Evolutionary conservation across 2,329 filamentous ascomycete species (phyloP).

Genomic region (Pestalotiopsis sp.): DNA sequence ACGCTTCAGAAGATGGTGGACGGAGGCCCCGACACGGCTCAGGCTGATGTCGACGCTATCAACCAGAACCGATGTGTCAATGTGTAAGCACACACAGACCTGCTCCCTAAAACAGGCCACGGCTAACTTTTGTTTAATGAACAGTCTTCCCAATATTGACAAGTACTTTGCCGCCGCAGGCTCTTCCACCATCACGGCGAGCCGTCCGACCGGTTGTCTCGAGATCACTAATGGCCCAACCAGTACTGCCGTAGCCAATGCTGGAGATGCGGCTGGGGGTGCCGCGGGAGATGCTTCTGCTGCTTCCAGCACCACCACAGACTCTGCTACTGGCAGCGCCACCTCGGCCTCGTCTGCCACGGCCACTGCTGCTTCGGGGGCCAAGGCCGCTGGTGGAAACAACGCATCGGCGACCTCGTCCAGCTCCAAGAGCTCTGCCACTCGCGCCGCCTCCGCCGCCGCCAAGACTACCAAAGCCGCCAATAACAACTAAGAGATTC

Average conservation of each 20-base stretch:
- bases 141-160: constrained; percentile 23
- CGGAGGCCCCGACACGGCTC: constrained; percentile 22
- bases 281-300: background rate
- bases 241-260: background rate
- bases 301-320: background rate
- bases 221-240: constrained; percentile 15
- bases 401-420: background rate
- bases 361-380: background rate
- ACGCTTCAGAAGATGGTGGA: constrained; percentile 23
- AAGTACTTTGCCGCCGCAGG: constrained; percentile 25
- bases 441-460: background rate
- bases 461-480: constrained; percentile 4
- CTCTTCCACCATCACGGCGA: constrained; percentile 14
- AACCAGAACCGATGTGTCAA: constrained; percentile 26
- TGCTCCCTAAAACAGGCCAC: background rate
- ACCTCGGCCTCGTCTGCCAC: background rate
- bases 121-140: background rate
- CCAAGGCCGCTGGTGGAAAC: background rate
- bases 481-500: background rate
- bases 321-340: background rate
- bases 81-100: constrained; percentile 10
- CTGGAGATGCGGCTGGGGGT: background rate
- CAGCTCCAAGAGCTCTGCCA: background rate
- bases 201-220: constrained; percentile 22
- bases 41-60: constrained; percentile 22